phyloP scores from a whole-genome alignment of 2,329 filamentous ascomycete species.

The Colletotrichum lentis region DNA sequence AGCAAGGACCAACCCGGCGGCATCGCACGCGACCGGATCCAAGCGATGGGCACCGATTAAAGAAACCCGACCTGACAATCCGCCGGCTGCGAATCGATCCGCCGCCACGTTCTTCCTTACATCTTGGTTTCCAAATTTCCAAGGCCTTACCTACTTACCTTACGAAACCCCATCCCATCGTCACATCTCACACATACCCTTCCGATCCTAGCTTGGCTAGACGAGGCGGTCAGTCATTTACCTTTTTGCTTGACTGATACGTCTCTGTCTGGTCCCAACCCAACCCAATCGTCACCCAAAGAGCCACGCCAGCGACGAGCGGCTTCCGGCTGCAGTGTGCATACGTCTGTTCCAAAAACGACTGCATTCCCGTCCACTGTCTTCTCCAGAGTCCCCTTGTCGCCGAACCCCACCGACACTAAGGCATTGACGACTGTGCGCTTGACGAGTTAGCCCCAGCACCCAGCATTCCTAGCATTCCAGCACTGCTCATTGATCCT shows the following conservation, averaged over 20 bases:
- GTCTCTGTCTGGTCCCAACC: conserved; percentile 22
- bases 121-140: conserved; percentile 12
- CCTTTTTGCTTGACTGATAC: not conserved
- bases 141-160: not conserved
- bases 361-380: conserved; percentile 31
- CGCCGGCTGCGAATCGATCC: conserved; percentile 28
- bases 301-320: conserved; percentile 24
- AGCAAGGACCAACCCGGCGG: conserved; percentile 34
- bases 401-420: conserved; percentile 26
- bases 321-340: conserved; percentile 28
- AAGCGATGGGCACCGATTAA: conserved; percentile 25
- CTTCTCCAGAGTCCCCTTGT: conserved; percentile 29
- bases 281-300: conserved; percentile 31
- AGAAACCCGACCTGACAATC: conserved; percentile 23
- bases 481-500: conserved; percentile 22
- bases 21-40: conserved; percentile 19
- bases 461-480: conserved; percentile 30
- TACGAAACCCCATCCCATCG: conserved; percentile 2
- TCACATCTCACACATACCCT: not conserved
- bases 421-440: conserved; percentile 36
- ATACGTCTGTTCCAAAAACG: conserved; percentile 36
- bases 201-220: not conserved
- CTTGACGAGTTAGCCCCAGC: conserved; percentile 30
- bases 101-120: conserved; percentile 25
- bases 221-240: not conserved